Evolutionary conservation across 495 filamentous ascomycete species (phyloP).

Genomic region (Tuber brumale): DNA sequence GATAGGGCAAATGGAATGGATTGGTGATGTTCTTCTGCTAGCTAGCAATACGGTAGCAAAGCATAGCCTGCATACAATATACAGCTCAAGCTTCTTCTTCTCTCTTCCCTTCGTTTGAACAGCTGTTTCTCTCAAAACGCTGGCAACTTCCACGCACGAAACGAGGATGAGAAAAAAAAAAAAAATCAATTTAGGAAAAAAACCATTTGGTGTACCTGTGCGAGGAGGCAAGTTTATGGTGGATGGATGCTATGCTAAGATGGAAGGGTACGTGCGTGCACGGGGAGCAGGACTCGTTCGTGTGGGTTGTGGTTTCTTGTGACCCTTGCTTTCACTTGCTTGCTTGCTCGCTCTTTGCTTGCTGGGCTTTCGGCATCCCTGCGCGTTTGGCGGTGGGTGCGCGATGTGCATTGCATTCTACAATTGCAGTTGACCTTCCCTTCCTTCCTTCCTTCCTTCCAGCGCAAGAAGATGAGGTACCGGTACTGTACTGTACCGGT

Average conservation of each 20-base stretch:
- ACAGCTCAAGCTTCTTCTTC: not conserved
- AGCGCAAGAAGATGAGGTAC: not conserved
- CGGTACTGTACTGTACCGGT: no score
- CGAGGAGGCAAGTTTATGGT: not conserved
- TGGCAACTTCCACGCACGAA: not conserved
- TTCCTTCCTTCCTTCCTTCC: not conserved
- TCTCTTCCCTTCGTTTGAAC: not conserved
- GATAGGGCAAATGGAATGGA: not conserved
- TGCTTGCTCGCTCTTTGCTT: not conserved
- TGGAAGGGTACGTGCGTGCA: not conserved
- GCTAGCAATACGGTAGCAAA: conserved; percentile 3
- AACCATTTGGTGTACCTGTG: not conserved
- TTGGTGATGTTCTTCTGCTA: not conserved
- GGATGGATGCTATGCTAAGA: not conserved
- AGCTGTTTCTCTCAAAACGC: conserved; percentile 5
- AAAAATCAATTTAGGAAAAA: not conserved
- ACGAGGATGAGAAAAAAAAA: not conserved
- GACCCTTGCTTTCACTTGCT: not conserved
- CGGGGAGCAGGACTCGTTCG: not conserved
- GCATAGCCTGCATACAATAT: not conserved
- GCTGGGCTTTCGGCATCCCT: not conserved
- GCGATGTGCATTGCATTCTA: conserved; percentile 5
- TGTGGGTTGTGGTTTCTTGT: not conserved
- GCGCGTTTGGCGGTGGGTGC: not conserved
- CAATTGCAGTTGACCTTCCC: not conserved